These are phyloP conservation scores for Coemansia sp. DNA, from an alignment of 192 early-diverging fungal species.

Conservation along the genomic window DNA sequence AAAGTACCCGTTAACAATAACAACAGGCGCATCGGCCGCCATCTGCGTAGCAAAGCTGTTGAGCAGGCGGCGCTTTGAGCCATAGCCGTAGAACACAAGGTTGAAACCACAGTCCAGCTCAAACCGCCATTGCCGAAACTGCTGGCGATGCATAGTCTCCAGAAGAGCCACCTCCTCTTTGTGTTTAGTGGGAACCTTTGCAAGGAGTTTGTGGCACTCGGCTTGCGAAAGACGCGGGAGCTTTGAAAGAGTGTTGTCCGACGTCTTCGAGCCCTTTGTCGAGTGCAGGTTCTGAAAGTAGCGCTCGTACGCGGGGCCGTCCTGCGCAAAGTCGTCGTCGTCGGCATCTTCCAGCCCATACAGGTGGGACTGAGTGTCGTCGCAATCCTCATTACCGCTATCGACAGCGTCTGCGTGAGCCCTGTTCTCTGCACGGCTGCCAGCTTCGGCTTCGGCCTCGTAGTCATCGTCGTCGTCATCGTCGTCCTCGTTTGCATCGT, in stretches of 20 bases:
- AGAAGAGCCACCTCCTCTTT: constrained; percentile 59
- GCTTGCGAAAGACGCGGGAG: constrained; percentile 73
- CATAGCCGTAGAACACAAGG: constrained; percentile 89
- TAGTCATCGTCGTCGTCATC: constrained; percentile 23
- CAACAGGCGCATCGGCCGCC: constrained; percentile 61
- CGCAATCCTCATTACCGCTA: constrained; percentile 9
- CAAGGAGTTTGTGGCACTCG: constrained; percentile 62
- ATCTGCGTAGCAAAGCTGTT: constrained; percentile 66
- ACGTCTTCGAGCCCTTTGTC: constrained; percentile 60
- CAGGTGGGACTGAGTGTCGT: neutral
- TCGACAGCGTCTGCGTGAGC: neutral
- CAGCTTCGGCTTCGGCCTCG: constrained; percentile 10
- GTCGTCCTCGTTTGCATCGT: constrained; percentile 7
- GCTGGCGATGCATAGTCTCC: constrained; percentile 56
- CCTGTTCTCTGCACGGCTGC: neutral
- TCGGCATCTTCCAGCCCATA: constrained; percentile 10
- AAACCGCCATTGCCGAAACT: constrained; percentile 88
- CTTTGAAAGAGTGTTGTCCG: constrained; percentile 83
- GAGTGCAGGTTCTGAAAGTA: constrained; percentile 77
- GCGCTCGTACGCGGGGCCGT: constrained; percentile 61
- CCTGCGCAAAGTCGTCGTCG: constrained; percentile 23
- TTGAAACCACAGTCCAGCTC: constrained; percentile 83
- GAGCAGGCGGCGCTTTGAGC: constrained; percentile 85
- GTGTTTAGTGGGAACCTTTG: constrained; percentile 62
- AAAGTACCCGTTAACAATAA: constrained; percentile 86